Base-by-base conservation (phyloP, 2,329 filamentous ascomycete species). In the Trichothecium roseum region DNA sequence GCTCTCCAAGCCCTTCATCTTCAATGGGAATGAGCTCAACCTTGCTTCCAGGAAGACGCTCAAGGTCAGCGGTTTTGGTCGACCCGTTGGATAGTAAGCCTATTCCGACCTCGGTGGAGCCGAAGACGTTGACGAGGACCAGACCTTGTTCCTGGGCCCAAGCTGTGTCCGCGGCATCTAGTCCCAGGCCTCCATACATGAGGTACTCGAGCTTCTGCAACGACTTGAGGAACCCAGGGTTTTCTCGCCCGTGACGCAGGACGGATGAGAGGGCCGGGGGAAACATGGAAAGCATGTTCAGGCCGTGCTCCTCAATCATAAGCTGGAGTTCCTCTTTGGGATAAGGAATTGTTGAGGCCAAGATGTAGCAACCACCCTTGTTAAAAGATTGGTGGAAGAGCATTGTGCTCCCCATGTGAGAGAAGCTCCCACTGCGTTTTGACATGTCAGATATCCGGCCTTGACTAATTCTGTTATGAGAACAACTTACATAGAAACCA, bases 401-500 rank as follows among this genome's bases (percentile, higher is more conserved):
- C 18, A 32, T 22, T 8, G n/a, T 32, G 31, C 20, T 24, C 31
- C 17, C 31, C 16, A 32, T 14, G 31, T 32, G 31, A 32, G 15
- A 18, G 9, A 32, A 32, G 24, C 31, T 32, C 22, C 31, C 31
- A 18, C 31, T 32, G 18, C 18, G 18, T 22, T 15, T 22, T 22
- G 12, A 32, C 13, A n/a, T 32, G 8, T 5, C 24, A 18, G 14
- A 14, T 32, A 18, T 14, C 10, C 18, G n/a, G n/a, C n/a, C n/a
- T n/a, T n/a, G n/a, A n/a, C n/a, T n/a, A n/a, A n/a, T n/a, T n/a
- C n/a, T n/a, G n/a, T n/a, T n/a, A 32, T 32, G 16, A 32, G 18
- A 32, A 32, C n/a, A 32, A 32, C 17, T 32, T 32, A 18, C 31
- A 24, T 24, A 10, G 20, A 6, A 6, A 24, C 20, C 20, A 24